Evolutionary conservation across 305 asterid species (phyloP), one percentile per base, ranked within the genome.

Genomic region (Fraxinus nigra): DNA sequence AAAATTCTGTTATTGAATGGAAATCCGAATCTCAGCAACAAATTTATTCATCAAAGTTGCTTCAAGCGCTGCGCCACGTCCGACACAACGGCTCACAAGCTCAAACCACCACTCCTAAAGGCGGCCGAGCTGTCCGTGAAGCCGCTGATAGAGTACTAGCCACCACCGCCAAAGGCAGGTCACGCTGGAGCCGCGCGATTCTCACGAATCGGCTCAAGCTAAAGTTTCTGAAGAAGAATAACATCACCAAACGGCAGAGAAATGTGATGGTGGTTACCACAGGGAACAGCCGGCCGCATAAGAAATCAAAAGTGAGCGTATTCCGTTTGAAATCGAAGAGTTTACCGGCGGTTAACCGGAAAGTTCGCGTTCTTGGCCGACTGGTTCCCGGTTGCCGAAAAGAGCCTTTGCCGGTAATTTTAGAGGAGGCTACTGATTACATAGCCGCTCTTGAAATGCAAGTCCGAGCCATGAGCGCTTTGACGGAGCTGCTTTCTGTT

Each of bases 381-480:
- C 85, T 96, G 83, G 93, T 96, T 76, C 99, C 99, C 79, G 99
- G 99, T 65, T 96, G 99, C 92, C 87, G 97, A 89, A 94, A 92
- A 83, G 93, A 96, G 82, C 89, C 99, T 9, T 77, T 96, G 83
- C 99, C 97, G 77, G 98, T 94, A 78, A 92, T 96, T 76, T 81
- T 96, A 82, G 98, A 96, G 83, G 99, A 96, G 84, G 97, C 97
- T 1, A 83, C 90, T 0, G 99, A 96, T 88, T 96, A 94, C 48
- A 96, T 96, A 13, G 91, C 98, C 14, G 99, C 99, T 33, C 97
- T 96, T 11, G 91, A 96, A 91, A 94, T 96, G 99, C 99, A 94
- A 93, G 95, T 95, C 7, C 90, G 97, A 82, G 98, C 97, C 85
- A 95, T 95, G 99, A 93, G 91, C 84, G 92, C 97, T 63, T 79